phyloP scores from a whole-genome alignment of 2,329 filamentous ascomycete genomes.

The Epichloe aotearoae region DNA sequence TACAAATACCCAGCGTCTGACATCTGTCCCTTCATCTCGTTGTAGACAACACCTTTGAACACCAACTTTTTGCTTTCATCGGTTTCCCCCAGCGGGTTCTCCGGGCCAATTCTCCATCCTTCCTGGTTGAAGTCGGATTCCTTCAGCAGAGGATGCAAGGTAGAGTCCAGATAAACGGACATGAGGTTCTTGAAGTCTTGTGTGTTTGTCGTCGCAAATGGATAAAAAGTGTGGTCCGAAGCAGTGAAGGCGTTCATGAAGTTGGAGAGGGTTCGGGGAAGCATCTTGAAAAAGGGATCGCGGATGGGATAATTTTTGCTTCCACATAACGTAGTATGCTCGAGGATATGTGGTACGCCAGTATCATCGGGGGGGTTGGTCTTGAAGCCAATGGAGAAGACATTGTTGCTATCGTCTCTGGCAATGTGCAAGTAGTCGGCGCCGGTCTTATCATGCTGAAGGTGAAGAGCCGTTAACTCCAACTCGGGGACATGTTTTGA shows the following conservation, averaged over 20 bases:
- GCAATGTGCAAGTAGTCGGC: slow-evolving; percentile 94
- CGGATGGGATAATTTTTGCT: slow-evolving; percentile 98
- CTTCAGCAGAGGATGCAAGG: slow-evolving; percentile 78
- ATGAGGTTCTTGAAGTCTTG: slow-evolving; percentile 94
- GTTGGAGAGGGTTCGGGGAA: slow-evolving; percentile 96
- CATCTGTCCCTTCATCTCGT: slow-evolving; percentile 99
- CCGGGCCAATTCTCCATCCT: slow-evolving; percentile 89
- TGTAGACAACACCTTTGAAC: slow-evolving; percentile 97
- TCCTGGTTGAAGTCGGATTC: slow-evolving; percentile 90
- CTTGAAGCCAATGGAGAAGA: slow-evolving; percentile 98
- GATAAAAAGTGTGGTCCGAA: slow-evolving; percentile 92
- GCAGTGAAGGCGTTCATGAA: slow-evolving; percentile 99
- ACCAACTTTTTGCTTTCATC: slow-evolving; percentile 57
- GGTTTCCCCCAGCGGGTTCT: slow-evolving; percentile 59
- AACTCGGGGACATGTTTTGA: slow-evolving; percentile 90
- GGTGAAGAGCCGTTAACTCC: slow-evolving; percentile 77
- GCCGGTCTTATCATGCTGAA: slow-evolving; percentile 89
- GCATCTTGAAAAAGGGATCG: slow-evolving; percentile 99
- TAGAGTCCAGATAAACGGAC: slow-evolving; percentile 93
- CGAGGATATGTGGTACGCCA: slow-evolving; percentile 89
- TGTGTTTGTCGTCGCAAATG: slow-evolving; percentile 90
- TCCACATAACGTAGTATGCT: slow-evolving; percentile 93
- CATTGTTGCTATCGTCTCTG: slow-evolving; percentile 94
- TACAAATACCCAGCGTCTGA: slow-evolving; percentile 93
- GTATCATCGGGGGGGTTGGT: slow-evolving; percentile 96